phyloP scores from a whole-genome alignment of 1,139 yeast species.

The Taiozyma sp. region DNA sequence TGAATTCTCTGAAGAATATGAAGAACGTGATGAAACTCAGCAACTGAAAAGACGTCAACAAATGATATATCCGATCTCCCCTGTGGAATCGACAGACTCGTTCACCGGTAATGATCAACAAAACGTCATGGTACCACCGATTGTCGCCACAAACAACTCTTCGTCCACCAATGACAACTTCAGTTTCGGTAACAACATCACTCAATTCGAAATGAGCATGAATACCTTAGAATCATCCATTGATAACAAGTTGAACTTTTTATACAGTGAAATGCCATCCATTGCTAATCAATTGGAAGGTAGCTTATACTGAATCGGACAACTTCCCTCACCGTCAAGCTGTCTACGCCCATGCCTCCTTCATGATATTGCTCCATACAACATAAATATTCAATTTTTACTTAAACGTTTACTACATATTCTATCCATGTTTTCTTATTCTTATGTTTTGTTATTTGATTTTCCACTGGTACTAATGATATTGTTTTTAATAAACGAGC shows the following conservation, averaged over 20 bases:
- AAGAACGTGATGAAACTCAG: constrained; percentile 1
- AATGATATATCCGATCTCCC: constrained; percentile 3
- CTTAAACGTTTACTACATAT: neutral
- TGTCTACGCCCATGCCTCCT: neutral
- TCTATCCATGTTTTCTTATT: neutral
- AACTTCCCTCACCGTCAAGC: neutral
- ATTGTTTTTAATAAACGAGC: neutral
- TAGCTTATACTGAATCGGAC: neutral
- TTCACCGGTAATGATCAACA: neutral
- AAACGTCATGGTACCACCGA: neutral
- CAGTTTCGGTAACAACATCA: neutral
- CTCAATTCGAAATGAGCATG: neutral
- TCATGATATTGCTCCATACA: neutral
- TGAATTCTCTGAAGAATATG: constrained; percentile 1
- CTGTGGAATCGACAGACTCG: constrained; percentile 2
- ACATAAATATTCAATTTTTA: neutral
- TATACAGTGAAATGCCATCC: constrained; percentile 3
- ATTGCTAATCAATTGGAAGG: constrained; percentile 1
- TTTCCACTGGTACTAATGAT: neutral
- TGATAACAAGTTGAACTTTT: constrained; percentile 4
- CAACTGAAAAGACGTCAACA: neutral
- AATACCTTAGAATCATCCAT: neutral
- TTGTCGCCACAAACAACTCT: neutral
- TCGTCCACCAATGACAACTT: neutral
- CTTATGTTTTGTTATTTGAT: neutral